Conservation (phyloP, 139 green algal genomes). For the Tetraselmis chui region DNA sequence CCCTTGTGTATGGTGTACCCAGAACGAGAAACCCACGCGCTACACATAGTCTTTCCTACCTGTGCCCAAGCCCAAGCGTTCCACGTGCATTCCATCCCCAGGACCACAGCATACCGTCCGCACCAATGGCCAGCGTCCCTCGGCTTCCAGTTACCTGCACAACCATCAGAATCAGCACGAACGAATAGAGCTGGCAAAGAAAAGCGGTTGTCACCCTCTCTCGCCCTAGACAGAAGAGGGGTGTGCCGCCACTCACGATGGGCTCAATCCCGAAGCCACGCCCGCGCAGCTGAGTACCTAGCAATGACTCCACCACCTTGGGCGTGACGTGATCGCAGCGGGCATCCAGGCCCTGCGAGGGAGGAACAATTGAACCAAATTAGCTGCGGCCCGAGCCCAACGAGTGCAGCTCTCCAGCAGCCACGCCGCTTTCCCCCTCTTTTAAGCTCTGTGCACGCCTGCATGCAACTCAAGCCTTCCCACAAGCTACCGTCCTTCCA, state of each 20-base stretch:
- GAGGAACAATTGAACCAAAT: no score
- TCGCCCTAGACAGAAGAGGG: no score
- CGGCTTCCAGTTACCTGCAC: slow-evolving; percentile 48
- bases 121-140: slow-evolving; percentile 67
- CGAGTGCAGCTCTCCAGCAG: no score
- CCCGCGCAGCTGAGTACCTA: slow-evolving; percentile 58
- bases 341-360: slow-evolving; percentile 34
- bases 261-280: slow-evolving; percentile 25
- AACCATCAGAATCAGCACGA: background rate
- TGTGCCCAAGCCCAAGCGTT: slow-evolving; percentile 74
- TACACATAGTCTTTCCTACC: no score
- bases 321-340: slow-evolving; percentile 30
- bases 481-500: slow-evolving; percentile 18
- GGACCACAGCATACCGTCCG: slow-evolving; percentile 52
- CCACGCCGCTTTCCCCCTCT: no score
- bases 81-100: slow-evolving; percentile 83
- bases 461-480: background rate
- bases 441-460: background rate
- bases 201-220: no score
- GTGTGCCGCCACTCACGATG: no score
- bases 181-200: background rate
- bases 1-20: no score
- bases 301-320: slow-evolving; percentile 70
- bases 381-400: no score
- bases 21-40: no score